A percentile compares a stretch with the other conserved stretches of the same genome.
Evolutionary conservation across 768 basidiomycete species (phyloP).

Genomic region (Pisolithus microcarpus): DNA sequence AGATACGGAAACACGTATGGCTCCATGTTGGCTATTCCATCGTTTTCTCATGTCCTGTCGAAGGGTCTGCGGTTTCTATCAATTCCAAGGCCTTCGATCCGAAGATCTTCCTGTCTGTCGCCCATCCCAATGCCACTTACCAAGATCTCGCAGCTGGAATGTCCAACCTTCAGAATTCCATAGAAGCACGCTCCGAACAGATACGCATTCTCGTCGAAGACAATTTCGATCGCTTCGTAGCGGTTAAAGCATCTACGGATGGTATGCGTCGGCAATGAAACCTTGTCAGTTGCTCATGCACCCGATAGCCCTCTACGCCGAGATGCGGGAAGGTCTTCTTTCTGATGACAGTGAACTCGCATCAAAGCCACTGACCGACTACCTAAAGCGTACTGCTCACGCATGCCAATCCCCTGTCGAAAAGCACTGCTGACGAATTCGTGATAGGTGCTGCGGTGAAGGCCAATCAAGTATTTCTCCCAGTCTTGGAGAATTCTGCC

Average conservation of each 20-base stretch:
- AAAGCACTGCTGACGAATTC: conserved; percentile 4
- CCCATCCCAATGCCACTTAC: conserved; percentile 93
- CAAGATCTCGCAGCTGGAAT: conserved; percentile 83
- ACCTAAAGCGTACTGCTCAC: conserved; percentile 65
- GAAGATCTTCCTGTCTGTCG: conserved; percentile 82
- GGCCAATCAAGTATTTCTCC: conserved; percentile 93
- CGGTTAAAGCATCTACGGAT: conserved; percentile 95
- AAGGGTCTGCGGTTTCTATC: conserved; percentile 77
- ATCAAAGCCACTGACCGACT: conserved; percentile 72
- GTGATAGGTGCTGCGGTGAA: conserved; percentile 76
- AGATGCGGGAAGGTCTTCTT: conserved; percentile 89
- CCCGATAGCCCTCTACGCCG: conserved; percentile 68
- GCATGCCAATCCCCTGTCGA: not conserved
- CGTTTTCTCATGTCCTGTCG: conserved; percentile 4
- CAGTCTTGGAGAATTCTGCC: conserved; percentile 90
- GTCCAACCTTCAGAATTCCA: conserved; percentile 60
- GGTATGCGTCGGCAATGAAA: conserved; percentile 39
- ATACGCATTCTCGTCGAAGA: conserved; percentile 92
- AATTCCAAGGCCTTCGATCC: conserved; percentile 95
- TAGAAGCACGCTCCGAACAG: conserved; percentile 91
- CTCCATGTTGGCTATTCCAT: conserved; percentile 8
- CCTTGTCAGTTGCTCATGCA: conserved; percentile 1
- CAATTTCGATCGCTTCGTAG: conserved; percentile 96
- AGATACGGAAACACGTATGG: conserved; percentile 74
- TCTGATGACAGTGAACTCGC: conserved; percentile 73